Evolutionary conservation across 306 rosid species (phyloP).

Genomic region (Trifolium repens): DNA sequence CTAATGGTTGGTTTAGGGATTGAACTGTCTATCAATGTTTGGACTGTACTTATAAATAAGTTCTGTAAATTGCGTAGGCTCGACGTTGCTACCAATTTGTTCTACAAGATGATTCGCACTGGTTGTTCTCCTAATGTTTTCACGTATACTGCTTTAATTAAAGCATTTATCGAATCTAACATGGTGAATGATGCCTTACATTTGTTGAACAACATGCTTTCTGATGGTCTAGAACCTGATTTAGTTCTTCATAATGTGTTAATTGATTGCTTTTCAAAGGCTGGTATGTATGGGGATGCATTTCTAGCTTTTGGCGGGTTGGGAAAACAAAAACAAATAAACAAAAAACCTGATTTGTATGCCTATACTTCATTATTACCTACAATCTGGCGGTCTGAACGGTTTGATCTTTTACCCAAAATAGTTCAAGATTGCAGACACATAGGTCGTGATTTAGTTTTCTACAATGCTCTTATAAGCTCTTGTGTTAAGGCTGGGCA

Average conservation of each 20-base stretch:
- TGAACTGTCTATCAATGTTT: constrained; percentile 40
- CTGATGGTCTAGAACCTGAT: constrained; percentile 52
- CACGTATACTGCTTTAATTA: constrained; percentile 65
- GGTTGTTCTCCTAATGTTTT: constrained; percentile 48
- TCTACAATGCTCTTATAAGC: constrained; percentile 61
- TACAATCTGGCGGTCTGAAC: constrained; percentile 48
- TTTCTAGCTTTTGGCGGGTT: constrained; percentile 47
- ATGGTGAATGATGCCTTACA: constrained; percentile 50
- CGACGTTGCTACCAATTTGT: constrained; percentile 48
- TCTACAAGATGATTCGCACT: constrained; percentile 51
- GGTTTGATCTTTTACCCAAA: constrained; percentile 55
- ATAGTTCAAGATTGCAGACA: constrained; percentile 39
- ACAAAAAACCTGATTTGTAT: constrained; percentile 57
- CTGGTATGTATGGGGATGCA: constrained; percentile 58
- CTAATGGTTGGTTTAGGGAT: constrained; percentile 57
- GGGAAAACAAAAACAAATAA: constrained; percentile 19
- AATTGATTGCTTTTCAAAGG: constrained; percentile 62
- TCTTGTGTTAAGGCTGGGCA: constrained; percentile 51
- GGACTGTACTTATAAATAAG: constrained; percentile 55
- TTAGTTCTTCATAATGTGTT: constrained; percentile 62
- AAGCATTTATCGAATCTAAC: constrained; percentile 57
- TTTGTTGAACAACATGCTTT: constrained; percentile 50
- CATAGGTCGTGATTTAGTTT: constrained; percentile 57
- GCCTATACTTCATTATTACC: constrained; percentile 47
- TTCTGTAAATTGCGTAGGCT: constrained; percentile 47